phyloP scores from a whole-genome alignment of 768 basidiomycete genomes.

The Suillus decipiens region DNA sequence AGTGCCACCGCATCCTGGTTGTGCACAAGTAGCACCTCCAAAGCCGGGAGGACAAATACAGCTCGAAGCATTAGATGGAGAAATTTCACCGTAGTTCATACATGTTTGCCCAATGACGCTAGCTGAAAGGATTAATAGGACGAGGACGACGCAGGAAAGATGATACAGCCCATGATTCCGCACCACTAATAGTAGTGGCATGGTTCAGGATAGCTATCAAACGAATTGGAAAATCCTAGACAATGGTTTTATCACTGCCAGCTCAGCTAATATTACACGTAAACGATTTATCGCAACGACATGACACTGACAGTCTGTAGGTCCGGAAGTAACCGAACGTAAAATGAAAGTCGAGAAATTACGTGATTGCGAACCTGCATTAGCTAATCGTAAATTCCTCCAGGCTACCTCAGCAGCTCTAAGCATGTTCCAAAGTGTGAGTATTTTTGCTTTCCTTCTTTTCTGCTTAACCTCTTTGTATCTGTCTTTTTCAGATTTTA shows the following conservation, averaged over 20 bases:
- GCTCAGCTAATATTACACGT: neutral
- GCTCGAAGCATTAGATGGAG: conserved; percentile 18
- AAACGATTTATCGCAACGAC: neutral
- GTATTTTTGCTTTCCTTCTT: too few relatives aligned
- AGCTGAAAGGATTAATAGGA: conserved; percentile 15
- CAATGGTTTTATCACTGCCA: neutral
- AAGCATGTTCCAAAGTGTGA: neutral
- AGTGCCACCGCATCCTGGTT: conserved; percentile 77
- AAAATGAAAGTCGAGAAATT: neutral
- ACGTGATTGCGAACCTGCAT: too few relatives aligned
- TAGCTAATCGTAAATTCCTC: too few relatives aligned
- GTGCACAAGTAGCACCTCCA: conserved; percentile 68
- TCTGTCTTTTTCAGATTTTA: conserved; percentile 38
- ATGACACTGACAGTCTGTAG: too few relatives aligned
- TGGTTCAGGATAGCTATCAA: neutral
- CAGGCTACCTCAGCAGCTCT: too few relatives aligned
- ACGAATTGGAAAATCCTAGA: neutral
- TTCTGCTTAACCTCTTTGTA: neutral
- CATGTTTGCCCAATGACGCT: conserved; percentile 28
- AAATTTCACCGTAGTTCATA: conserved; percentile 23
- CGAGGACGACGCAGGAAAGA: conserved; percentile 12
- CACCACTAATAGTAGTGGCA: neutral
- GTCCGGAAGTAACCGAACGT: too few relatives aligned
- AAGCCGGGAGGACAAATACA: conserved; percentile 86
- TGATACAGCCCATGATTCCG: neutral